These are phyloP conservation scores for Caryopteris hybrid DNA, from an alignment of 305 asterid species.

Conservation along the genomic window DNA sequence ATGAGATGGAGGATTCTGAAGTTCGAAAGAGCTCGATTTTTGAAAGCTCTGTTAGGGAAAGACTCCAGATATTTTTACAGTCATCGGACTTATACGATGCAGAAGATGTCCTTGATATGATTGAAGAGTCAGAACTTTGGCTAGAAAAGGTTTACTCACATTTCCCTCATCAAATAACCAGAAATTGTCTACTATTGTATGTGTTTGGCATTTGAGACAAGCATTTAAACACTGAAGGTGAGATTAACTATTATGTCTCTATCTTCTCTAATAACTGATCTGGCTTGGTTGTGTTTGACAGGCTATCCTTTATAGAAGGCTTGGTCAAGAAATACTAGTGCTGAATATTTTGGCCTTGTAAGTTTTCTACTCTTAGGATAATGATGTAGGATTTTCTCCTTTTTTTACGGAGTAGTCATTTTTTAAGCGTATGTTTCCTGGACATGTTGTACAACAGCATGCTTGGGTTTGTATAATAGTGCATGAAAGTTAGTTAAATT, in stretches of 20 bases:
- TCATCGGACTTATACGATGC: conserved; percentile 89
- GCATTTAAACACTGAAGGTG: conserved; percentile 11
- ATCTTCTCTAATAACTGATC: neutral
- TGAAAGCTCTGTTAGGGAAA: conserved; percentile 75
- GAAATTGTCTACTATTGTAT: conserved; percentile 11
- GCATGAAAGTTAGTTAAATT: conserved; percentile 7
- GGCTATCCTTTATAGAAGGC: conserved; percentile 97
- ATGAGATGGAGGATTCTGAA: conserved; percentile 37
- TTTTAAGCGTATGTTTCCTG: neutral
- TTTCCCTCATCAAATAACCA: conserved; percentile 1
- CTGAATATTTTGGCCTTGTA: conserved; percentile 92
- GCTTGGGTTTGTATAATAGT: too few species aligned
- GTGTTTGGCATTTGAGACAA: conserved; percentile 10
- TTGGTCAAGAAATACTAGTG: conserved; percentile 85
- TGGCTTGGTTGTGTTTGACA: conserved; percentile 37
- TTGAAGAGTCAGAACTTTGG: conserved; percentile 91
- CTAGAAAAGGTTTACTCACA: conserved; percentile 70
- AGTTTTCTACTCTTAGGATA: conserved; percentile 27
- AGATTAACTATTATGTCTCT: neutral
- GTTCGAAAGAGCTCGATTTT: conserved; percentile 45
- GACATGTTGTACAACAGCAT: too few species aligned
- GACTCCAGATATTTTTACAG: conserved; percentile 79
- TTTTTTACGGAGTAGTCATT: neutral
- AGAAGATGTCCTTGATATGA: conserved; percentile 80
- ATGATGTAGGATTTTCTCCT: neutral